phyloP scores from a whole-genome alignment of 2,329 filamentous ascomycete species.

The Neofusicoccum umdonicola region DNA sequence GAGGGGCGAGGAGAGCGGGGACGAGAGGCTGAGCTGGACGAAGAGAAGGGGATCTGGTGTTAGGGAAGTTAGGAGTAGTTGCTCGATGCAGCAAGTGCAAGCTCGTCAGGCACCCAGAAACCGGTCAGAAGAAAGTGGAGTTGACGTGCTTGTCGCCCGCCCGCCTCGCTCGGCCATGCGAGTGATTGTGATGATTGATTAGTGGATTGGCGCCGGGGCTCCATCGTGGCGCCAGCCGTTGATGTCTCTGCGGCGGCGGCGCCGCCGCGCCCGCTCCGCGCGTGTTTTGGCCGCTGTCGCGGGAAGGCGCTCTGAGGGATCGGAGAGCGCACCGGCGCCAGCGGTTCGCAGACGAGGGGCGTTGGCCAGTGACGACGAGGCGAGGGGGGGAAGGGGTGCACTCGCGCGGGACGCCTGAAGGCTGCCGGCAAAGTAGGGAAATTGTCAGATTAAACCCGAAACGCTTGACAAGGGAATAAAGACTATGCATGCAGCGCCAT shows the following conservation, averaged over 20 bases:
- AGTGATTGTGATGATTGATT: conserved; percentile 14
- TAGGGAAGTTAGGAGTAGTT: conserved; percentile 1
- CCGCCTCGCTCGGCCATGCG: background rate
- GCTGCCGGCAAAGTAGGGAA: background rate
- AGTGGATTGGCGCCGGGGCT: conserved; percentile 9
- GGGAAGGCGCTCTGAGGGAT: background rate
- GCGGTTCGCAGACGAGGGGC: conserved; percentile 2
- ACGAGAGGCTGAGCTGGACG: background rate
- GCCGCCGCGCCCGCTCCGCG: conserved; percentile 12
- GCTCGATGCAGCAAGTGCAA: background rate
- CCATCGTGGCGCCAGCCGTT: conserved; percentile 14
- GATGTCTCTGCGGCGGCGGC: conserved; percentile 4
- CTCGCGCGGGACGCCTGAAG: conserved; percentile 4
- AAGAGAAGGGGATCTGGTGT: background rate
- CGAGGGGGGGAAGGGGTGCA: conserved; percentile 3
- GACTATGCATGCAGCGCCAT: background rate
- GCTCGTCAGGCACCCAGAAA: conserved; percentile 13
- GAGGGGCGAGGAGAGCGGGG: background rate
- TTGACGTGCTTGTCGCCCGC: conserved; percentile 8
- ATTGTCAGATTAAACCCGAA: conserved; percentile 14
- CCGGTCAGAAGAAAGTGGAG: conserved; percentile 16
- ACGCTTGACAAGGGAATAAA: background rate
- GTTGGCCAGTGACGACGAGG: conserved; percentile 1
- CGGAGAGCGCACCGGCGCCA: background rate
- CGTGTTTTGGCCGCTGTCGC: conserved; percentile 8